phyloP scores from a whole-genome alignment of 1,139 yeast species.

The Lodderomyces metapsilosis region DNA sequence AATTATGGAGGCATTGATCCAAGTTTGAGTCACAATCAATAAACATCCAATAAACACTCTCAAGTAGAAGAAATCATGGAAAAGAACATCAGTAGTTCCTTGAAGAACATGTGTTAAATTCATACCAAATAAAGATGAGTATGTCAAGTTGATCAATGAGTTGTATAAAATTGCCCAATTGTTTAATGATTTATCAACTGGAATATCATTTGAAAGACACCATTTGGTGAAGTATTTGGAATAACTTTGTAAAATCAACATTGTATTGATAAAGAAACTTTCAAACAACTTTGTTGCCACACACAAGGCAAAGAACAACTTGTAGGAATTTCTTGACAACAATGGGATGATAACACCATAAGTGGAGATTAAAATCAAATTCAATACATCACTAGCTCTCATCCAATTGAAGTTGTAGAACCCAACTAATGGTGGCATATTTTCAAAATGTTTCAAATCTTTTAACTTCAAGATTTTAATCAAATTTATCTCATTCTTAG shows the following conservation, averaged over 20 bases:
- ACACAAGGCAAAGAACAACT: slow-evolving; percentile 46
- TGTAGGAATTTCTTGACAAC: slow-evolving; percentile 23
- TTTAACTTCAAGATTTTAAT: slow-evolving; percentile 38
- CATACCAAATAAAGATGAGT: slow-evolving; percentile 45
- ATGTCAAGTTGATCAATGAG: slow-evolving; percentile 44
- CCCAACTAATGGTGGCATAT: slow-evolving; percentile 61
- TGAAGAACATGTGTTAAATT: slow-evolving; percentile 31
- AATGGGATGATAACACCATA: slow-evolving; percentile 47
- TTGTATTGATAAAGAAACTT: slow-evolving; percentile 49
- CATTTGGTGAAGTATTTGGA: slow-evolving; percentile 65
- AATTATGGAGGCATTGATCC: slow-evolving; percentile 72
- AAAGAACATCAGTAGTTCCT: slow-evolving; percentile 19
- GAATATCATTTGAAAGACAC: slow-evolving; percentile 65
- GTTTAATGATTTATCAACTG: slow-evolving; percentile 66
- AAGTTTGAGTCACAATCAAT: slow-evolving; percentile 59
- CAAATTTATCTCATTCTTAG: slow-evolving; percentile 38
- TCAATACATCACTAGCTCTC: slow-evolving; percentile 64
- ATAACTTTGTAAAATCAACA: slow-evolving; percentile 61
- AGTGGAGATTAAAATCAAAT: slow-evolving; percentile 47
- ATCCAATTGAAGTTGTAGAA: slow-evolving; percentile 64
- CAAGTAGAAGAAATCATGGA: slow-evolving; percentile 49
- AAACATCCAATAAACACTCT: slow-evolving; percentile 57
- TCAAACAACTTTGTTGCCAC: slow-evolving; percentile 53
- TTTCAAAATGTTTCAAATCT: slow-evolving; percentile 45
- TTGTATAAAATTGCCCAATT: slow-evolving; percentile 80